Evolutionary conservation across 2,329 filamentous ascomycete species (phyloP), one percentile per base, ranked within the genome.

Genomic region (Nannizzia gypsea): DNA sequence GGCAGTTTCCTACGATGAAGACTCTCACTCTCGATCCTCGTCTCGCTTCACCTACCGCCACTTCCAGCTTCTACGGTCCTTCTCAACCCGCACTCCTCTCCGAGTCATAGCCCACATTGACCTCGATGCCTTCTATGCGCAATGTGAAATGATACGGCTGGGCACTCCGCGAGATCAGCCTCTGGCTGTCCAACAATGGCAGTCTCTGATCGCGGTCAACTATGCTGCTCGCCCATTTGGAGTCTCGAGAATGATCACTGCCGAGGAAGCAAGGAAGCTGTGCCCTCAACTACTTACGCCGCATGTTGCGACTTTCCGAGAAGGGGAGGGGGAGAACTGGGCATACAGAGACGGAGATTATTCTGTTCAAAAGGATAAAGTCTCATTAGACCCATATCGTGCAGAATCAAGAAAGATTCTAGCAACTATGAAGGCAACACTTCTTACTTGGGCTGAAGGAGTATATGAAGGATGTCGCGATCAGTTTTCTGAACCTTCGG

Each of bases 41-140:
- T 96, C 91, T 15, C 82, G 80, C 61, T 97, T 93, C 74, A 96
- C 90, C 2, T 90, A 88, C 71, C 88, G 88, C 62, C 86, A 97
- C 59, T 80, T 97, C 15, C 80, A 83, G 36, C 86, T 91, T 64
- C 82, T 97, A 60, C 83, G 85, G 5, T 80, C 84, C 8, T 90
- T 82, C 65, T 84, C 83, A 36, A 79, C 85, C 0, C 83, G 84
- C 6, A 90, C 84, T 57, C 92, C 92, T 1, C 79, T 99, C 38
- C 85, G 93, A 52, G 88, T 95, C 28, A 84, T 96, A 66, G 89
- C 90, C 5, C 91, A 96, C 72, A 84, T 97, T 64, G 93, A 99
- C 69, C 84, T 99, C 62, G 93, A 99, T 81, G 92, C 92, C 42
- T 99, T 99, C 74, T 99, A 99, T 72, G 88, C 88, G 2, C 93